Base-by-base conservation (phyloP, 306 rosid species). In the Vigna trinervia region DNA sequence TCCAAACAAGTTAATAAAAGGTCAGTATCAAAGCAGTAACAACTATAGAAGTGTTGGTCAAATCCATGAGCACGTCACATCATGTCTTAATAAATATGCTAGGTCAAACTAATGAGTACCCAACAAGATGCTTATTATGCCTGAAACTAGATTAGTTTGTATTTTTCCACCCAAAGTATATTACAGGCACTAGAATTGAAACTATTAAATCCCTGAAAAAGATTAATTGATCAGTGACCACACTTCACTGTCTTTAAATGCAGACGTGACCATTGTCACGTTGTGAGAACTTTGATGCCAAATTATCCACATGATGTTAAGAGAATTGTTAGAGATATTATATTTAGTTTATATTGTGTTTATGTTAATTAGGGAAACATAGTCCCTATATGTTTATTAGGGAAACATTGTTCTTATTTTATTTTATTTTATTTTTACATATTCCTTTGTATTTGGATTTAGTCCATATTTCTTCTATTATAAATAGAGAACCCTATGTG, bases 1-100 rank as follows among this genome's bases (percentile, higher is more conserved):
- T 62, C 68, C 46, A 71, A 81, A 65, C 58, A 75, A 64, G 61
- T 77, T 61, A 59, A 61, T 19, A 45, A 79, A 63, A 67, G 34
- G 39, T 74, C 15, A 41, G 70, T 65, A 51, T 39, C 13, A 72
- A 62, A 80, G 38, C 71, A 68, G 68, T 28, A 53, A 47, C 69
- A 65, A 32, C 41, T 51, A 71, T 41, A 34, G 38, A 66, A 47
- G 28, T 30, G 30, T 54, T 34, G 12, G 58, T 14, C 79, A 76
- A 57, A 80, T 50, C 19, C 59, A 50, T 14, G 47, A 70, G 54
- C 34, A 57, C 61, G 19, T 47, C 41, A 57, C 45, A 8, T 39
- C 59, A 19, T 48, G 38, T 57, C 20, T 28, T n/a, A 59, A 77
- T 17, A 64, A 77, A 48, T 51, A 82, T 46, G 58, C 53, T 51